Evolutionary conservation across 129 eudicot genomes (phyloP).

Genomic region (Chrysanthemum makinoi): DNA sequence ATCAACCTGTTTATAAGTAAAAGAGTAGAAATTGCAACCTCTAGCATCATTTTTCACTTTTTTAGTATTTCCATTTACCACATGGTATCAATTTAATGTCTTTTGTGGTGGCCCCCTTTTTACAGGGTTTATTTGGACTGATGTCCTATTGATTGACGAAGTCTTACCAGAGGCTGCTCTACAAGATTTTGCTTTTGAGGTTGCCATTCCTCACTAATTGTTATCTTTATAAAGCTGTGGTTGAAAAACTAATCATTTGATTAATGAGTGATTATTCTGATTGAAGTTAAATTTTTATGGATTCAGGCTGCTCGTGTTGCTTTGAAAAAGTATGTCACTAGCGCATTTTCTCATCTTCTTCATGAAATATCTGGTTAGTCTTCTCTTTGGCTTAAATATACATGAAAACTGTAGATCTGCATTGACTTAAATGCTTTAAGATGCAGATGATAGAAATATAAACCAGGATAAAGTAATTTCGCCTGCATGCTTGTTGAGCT

Average conservation of each 20-base stretch:
- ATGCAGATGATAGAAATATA: not conserved
- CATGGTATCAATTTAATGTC: constrained; percentile 3
- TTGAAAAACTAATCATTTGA: not conserved
- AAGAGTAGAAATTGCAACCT: not conserved
- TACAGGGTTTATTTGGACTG: constrained; percentile 84
- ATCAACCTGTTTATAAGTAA: too few species aligned
- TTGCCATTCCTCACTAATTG: constrained; percentile 29
- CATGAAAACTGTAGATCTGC: too few species aligned
- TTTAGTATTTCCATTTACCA: not conserved
- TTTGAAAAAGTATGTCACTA: constrained; percentile 63
- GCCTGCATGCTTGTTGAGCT: constrained; percentile 15
- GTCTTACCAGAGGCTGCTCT: constrained; percentile 88
- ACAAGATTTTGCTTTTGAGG: constrained; percentile 73
- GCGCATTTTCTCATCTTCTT: constrained; percentile 62
- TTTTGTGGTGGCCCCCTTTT: not conserved
- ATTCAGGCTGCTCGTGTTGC: constrained; percentile 71
- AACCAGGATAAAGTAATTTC: not conserved
- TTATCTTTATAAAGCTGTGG: constrained; percentile 11
- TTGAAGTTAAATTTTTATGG: constrained; percentile 20
- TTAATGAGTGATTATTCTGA: constrained; percentile 15
- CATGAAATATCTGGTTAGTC: constrained; percentile 70
- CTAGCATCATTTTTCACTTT: constrained; percentile 8
- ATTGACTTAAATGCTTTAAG: too few species aligned
- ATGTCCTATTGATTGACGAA: constrained; percentile 81
- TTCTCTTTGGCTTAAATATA: constrained; percentile 13